These are phyloP conservation scores for Moesziomyces sp. DNA, from an alignment of 1,284 basidiomycete species.

Conservation along the genomic window DNA sequence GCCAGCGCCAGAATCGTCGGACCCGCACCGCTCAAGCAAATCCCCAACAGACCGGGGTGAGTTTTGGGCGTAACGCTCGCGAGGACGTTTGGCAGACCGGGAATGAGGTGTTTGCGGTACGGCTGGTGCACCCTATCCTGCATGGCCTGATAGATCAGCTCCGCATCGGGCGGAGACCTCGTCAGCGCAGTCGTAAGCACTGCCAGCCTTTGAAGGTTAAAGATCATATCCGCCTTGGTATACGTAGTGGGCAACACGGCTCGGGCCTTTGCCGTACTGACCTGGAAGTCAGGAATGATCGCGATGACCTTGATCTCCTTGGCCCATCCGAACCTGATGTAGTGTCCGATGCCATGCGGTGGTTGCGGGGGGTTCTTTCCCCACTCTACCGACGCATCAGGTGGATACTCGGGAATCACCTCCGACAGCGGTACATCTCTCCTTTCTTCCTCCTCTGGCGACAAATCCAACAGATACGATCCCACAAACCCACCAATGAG, in stretches of 20 bases:
- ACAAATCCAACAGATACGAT: conserved; percentile 89
- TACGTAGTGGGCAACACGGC: conserved; percentile 86
- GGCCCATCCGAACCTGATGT: conserved; percentile 89
- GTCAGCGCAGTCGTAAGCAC: conserved; percentile 96
- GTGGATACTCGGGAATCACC: conserved; percentile 94
- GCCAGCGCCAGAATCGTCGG: conserved; percentile 98
- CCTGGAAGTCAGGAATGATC: conserved; percentile 94
- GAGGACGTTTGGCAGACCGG: conserved; percentile 76
- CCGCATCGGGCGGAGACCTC: conserved; percentile 87
- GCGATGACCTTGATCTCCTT: conserved; percentile 89
- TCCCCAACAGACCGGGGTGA: conserved; percentile 93
- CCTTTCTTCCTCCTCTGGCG: conserved; percentile 72
- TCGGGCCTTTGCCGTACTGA: conserved; percentile 93
- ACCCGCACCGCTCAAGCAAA: conserved; percentile 96
- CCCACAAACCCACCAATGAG: conserved; percentile 98
- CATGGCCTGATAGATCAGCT: conserved; percentile 98
- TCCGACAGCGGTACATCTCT: conserved; percentile 93
- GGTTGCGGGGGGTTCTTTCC: conserved; percentile 87
- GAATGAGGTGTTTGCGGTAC: conserved; percentile 90
- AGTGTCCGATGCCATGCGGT: conserved; percentile 92
- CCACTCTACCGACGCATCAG: conserved; percentile 90
- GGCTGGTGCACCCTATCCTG: conserved; percentile 98
- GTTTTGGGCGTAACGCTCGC: conserved; percentile 84
- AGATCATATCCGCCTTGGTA: conserved; percentile 88
- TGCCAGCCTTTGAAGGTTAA: conserved; percentile 95